A percentile compares a stretch with the other conserved stretches of the same genome.
Conservation (phyloP, 2,329 filamentous ascomycete genomes). For the Colletotrichum sp. region DNA sequence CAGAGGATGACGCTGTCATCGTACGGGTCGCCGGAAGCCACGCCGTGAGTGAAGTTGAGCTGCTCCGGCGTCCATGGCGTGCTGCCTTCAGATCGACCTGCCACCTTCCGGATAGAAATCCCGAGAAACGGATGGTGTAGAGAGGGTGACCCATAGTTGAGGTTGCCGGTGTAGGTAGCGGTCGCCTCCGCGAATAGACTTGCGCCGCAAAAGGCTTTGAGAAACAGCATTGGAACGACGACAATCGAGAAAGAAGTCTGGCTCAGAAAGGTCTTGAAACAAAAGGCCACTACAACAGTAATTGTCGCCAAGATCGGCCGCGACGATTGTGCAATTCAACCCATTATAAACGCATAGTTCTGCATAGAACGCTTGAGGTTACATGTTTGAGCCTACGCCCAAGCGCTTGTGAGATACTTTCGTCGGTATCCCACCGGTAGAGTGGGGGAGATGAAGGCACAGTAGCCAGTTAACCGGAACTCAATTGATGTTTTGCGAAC, state of each 20-base stretch:
- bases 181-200: background rate
- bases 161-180: conserved; percentile 43
- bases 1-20: conserved; percentile 63
- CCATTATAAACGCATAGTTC: background rate
- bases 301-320: background rate
- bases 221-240: background rate
- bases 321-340: background rate
- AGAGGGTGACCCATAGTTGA: conserved; percentile 74
- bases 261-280: background rate
- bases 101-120: conserved; percentile 67
- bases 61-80: conserved; percentile 45
- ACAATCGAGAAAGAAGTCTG: rapidly evolving
- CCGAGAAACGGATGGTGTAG: conserved; percentile 67
- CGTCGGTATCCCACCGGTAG: background rate
- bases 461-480: background rate
- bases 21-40: conserved; percentile 53
- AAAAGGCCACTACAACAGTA: background rate
- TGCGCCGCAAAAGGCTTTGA: background rate
- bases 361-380: background rate
- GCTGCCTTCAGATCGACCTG: conserved; percentile 54
- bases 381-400: background rate
- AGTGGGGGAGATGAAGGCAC: background rate
- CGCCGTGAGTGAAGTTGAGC: conserved; percentile 70
- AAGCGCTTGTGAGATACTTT: background rate
- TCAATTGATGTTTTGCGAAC: background rate